Evolutionary conservation across 2,329 filamentous ascomycete species (phyloP), one percentile per base, ranked within the genome.

Genomic region (Tolypocladium ophioglossoides): DNA sequence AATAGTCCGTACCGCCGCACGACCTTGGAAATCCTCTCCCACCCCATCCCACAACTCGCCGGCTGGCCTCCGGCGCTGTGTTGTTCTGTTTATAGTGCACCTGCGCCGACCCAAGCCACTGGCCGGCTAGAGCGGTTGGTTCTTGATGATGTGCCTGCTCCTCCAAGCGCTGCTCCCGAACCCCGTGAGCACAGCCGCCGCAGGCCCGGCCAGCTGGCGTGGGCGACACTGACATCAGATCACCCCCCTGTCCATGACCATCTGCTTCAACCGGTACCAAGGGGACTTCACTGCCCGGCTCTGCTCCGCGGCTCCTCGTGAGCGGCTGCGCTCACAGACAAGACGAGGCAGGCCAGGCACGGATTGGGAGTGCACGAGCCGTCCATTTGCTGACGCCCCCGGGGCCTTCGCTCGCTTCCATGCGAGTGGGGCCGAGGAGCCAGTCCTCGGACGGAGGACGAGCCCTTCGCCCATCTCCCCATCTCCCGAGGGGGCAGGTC

Each of bases 371-470:
- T 14, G 32, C 24, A 27, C 41, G 12, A 34, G 38, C n/a, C 32
- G 47, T 49, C 32, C 52, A 39, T 38, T 46, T 51, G 20, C 46
- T 53, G 20, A 32, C 52, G 2, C 27, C 40, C 39, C 53, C 53
- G n/a, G 39, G 52, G 53, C n/a, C 16, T 41, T 52, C 39, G 39
- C 50, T 30, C 24, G 41, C 16, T 30, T 32, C 44, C 44, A 41
- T 22, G 24, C 50, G 39, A 34, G 50, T 52, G 50, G 50, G 50
- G 50, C 50, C 50, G 50, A 52, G 50, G 16, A n/a, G 39, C 50
- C 50, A 51, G 30, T 30, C 50, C 14, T 44, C 27, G 24, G 50
- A 32, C 38, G 38, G 24, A 40, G 38, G 35, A 32, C 38, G 22
- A 47, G 16, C 44, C 10, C 10, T n/a, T 47, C 24, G 27, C 44